A percentile compares a stretch with the other conserved stretches of the same genome.
Evolutionary conservation across 495 filamentous ascomycete genomes (phyloP).

Genomic region (Aeminium ludgeri): DNA sequence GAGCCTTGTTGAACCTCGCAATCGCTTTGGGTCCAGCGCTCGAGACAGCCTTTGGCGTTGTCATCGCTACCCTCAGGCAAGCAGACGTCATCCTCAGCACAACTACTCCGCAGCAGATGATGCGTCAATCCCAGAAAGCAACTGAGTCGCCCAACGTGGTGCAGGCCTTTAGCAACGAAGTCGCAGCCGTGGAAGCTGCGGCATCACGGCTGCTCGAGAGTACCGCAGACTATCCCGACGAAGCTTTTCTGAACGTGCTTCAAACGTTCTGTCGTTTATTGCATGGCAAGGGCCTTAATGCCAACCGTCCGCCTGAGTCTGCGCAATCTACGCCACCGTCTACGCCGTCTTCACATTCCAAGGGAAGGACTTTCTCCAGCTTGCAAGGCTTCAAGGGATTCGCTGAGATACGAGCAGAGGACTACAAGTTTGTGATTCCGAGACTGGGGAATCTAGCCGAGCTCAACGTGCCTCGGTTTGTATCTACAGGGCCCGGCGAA

Average conservation of each 20-base stretch:
- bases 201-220: constrained; percentile 76
- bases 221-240: constrained; percentile 70
- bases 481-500: constrained; percentile 40
- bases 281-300: constrained; percentile 25
- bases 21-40: constrained; percentile 87
- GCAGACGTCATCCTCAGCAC: constrained; percentile 70
- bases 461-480: constrained; percentile 63
- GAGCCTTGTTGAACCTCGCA: constrained; percentile 80
- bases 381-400: constrained; percentile 26
- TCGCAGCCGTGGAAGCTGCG: constrained; percentile 77
- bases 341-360: not conserved
- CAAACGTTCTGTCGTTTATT: constrained; percentile 44
- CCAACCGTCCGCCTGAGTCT: not conserved
- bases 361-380: constrained; percentile 33
- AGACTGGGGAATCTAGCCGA: constrained; percentile 62
- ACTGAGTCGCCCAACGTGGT: constrained; percentile 20
- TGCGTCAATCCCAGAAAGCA: constrained; percentile 6
- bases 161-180: constrained; percentile 56
- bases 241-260: constrained; percentile 62
- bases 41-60: constrained; percentile 68
- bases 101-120: constrained; percentile 19
- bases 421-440: constrained; percentile 62
- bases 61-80: constrained; percentile 79
- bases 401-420: constrained; percentile 32
- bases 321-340: constrained; percentile 19